Conservation (phyloP, 2,329 filamentous ascomycete species). For the Sporothrix curviconia region DNA sequence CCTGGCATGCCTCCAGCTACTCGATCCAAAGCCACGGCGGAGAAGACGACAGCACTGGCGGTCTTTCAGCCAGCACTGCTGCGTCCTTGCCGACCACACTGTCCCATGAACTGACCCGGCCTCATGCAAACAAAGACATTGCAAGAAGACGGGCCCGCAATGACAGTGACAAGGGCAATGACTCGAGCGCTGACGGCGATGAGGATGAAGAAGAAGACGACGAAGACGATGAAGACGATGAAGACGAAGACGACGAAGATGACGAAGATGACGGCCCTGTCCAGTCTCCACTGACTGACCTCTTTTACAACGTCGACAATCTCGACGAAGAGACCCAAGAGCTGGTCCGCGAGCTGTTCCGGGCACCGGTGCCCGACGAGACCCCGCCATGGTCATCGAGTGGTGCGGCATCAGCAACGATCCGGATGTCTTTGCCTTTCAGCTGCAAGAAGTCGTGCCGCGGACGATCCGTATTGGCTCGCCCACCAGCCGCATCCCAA, state of each 20-base stretch:
- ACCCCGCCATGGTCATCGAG: slow-evolving; percentile 44
- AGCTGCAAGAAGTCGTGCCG: slow-evolving; percentile 49
- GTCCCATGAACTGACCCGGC: too few species aligned
- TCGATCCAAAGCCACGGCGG: slow-evolving; percentile 14
- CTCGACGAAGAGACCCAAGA: slow-evolving; percentile 24
- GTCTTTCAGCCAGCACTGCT: too few species aligned
- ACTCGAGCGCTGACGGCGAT: slow-evolving; percentile 17
- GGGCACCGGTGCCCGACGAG: slow-evolving; percentile 25
- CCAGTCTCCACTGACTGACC: slow-evolving; percentile 30
- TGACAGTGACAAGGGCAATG: background rate
- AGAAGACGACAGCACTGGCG: background rate
- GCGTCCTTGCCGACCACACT: too few species aligned
- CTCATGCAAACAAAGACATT: too few species aligned
- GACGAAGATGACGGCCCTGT: slow-evolving; percentile 27
- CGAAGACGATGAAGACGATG: background rate
- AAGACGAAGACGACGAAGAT: slow-evolving; percentile 18
- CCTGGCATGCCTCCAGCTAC: slow-evolving; percentile 17
- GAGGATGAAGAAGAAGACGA: slow-evolving; percentile 22
- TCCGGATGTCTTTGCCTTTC: slow-evolving; percentile 46
- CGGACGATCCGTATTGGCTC: slow-evolving; percentile 45
- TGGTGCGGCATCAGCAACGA: slow-evolving; percentile 35
- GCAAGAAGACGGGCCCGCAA: too few species aligned
- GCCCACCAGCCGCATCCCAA: slow-evolving; percentile 32
- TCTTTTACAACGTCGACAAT: slow-evolving; percentile 27
- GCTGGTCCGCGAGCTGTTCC: slow-evolving; percentile 38